Evolutionary conservation across 371 early-diverging fungal genomes (phyloP).

Genomic region (Apophysomyces ossiformis): DNA sequence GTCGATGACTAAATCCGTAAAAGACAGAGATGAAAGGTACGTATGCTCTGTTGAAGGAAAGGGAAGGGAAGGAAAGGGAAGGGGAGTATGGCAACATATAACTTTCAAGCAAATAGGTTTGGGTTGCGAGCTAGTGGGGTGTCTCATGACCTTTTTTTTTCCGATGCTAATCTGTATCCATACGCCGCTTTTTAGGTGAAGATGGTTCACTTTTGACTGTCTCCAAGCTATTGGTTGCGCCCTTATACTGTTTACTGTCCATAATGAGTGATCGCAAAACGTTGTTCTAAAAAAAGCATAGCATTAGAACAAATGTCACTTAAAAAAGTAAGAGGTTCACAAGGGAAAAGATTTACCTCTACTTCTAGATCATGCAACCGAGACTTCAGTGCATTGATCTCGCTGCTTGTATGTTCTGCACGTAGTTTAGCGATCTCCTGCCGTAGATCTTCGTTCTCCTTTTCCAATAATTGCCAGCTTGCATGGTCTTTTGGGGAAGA

Average conservation of each 20-base stretch:
- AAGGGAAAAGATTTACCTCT: slow-evolving; percentile 25
- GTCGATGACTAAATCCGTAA: too few relatives aligned
- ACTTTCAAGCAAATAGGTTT: background rate
- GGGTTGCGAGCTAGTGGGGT: background rate
- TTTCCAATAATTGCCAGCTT: slow-evolving; percentile 16
- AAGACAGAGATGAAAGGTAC: too few relatives aligned
- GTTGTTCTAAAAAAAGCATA: slow-evolving; percentile 23
- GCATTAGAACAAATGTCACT: background rate
- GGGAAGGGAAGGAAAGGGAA: background rate
- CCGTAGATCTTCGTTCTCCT: slow-evolving; percentile 22
- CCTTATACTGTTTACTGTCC: slow-evolving; percentile 7
- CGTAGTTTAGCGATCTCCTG: slow-evolving; percentile 19
- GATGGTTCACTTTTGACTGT: background rate
- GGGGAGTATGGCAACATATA: background rate
- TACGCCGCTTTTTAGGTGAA: background rate
- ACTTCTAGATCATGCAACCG: slow-evolving; percentile 38
- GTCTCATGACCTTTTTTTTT: too few relatives aligned
- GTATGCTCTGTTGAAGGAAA: background rate
- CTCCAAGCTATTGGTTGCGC: background rate
- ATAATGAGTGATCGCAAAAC: slow-evolving; percentile 30
- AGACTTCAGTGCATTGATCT: slow-evolving; percentile 21
- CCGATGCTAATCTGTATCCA: background rate
- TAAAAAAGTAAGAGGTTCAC: background rate
- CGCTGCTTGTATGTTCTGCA: slow-evolving; percentile 3
- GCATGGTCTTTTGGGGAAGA: slow-evolving; percentile 13